Percentiles rank a stretch among this genome's conserved stretches.
phyloP scores from a whole-genome alignment of 805 yeast species.

The Priceomyces castillae region DNA sequence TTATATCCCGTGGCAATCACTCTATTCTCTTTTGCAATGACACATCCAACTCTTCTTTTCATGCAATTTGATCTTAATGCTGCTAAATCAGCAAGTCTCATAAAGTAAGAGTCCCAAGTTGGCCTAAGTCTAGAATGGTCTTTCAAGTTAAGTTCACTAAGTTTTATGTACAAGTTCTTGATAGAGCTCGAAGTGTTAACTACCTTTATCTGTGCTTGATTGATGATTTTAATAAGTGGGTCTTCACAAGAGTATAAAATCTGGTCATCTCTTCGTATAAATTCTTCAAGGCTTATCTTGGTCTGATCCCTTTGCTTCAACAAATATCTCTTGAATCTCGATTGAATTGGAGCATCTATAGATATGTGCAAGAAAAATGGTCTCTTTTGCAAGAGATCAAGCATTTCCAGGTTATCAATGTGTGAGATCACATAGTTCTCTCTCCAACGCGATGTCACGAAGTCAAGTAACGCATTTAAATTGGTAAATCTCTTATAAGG shows the following conservation, averaged over 20 bases:
- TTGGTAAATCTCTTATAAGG: constrained; percentile 29
- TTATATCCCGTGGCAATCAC: constrained; percentile 96
- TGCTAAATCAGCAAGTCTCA: constrained; percentile 90
- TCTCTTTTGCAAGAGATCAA: constrained; percentile 54
- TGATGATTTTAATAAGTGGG: constrained; percentile 59
- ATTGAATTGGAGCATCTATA: constrained; percentile 65
- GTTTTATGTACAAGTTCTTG: constrained; percentile 32
- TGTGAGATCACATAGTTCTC: constrained; percentile 57
- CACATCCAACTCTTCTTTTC: constrained; percentile 97
- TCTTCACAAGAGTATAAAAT: constrained; percentile 40
- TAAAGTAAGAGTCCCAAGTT: constrained; percentile 94
- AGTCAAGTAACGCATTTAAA: constrained; percentile 49
- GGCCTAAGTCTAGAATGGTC: constrained; percentile 66
- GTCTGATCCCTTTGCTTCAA: constrained; percentile 12
- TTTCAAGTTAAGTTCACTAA: constrained; percentile 38
- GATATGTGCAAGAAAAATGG: constrained; percentile 84
- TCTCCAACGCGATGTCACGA: constrained; percentile 67
- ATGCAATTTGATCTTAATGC: constrained; percentile 92
- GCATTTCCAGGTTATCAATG: constrained; percentile 40
- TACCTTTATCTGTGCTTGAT: constrained; percentile 48
- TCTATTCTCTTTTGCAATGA: constrained; percentile 77
- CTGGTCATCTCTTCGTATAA: constrained; percentile 33
- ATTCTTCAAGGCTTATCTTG: constrained; percentile 25
- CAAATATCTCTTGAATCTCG: constrained; percentile 42
- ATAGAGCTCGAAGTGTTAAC: constrained; percentile 38